Conservation (phyloP, 169 alveolate genomes). For the Cytauxzoon felis region DNA sequence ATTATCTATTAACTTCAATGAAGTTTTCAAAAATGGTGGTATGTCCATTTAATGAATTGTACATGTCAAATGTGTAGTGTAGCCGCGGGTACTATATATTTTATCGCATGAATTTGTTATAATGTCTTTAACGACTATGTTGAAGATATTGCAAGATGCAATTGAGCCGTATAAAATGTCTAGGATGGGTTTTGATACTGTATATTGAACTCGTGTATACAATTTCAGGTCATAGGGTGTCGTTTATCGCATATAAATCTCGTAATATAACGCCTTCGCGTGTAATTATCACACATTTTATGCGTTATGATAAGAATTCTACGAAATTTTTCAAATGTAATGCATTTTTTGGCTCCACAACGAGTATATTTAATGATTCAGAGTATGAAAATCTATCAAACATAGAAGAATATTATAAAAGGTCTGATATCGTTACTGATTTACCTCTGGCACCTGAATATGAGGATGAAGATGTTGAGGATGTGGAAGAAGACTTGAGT, state of each 20-base stretch:
- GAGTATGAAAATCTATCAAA: not conserved
- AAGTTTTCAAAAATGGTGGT: conserved; percentile 29
- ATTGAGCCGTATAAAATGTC: too few species aligned
- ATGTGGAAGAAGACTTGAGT: conserved; percentile 6
- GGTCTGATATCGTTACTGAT: conserved; percentile 15
- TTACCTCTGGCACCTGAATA: conserved; percentile 50
- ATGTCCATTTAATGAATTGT: conserved; percentile 19
- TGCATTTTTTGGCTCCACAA: conserved; percentile 1
- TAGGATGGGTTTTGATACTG: too few species aligned
- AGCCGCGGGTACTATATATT: too few species aligned
- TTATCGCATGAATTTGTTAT: conserved; percentile 5
- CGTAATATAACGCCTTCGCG: not conserved
- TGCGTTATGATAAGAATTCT: not conserved
- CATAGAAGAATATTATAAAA: not conserved
- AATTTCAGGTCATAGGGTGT: too few species aligned
- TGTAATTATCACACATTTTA: not conserved
- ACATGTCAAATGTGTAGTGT: too few species aligned
- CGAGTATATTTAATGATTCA: not conserved
- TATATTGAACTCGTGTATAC: too few species aligned
- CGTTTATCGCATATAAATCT: not conserved
- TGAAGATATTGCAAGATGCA: too few species aligned
- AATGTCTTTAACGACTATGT: not conserved
- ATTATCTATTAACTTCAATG: not conserved
- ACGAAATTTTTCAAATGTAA: not conserved
- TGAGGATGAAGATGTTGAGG: conserved; percentile 55